Base-by-base conservation (phyloP, 768 basidiomycete species). In the Russula foetens region DNA sequence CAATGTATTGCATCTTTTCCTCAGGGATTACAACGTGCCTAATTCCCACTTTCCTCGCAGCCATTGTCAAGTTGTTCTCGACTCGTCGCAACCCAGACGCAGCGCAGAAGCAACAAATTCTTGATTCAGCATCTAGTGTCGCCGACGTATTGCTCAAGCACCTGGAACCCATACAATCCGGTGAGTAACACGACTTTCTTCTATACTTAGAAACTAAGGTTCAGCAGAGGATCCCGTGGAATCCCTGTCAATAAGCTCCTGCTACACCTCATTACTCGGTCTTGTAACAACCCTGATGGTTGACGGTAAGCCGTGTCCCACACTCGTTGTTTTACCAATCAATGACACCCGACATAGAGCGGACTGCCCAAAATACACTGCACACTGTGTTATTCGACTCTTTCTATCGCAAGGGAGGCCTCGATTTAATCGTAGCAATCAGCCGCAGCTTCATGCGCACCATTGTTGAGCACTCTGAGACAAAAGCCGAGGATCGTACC, bases 11-110 rank as follows among this genome's bases (percentile, higher is more conserved):
- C 5, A n/a, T 51, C 28, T 24, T 17, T 24, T 17, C 23, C 3
- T 2, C 6, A 44, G 23, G 33, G 12, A 24, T n/a, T 44, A 21
- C 17, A 44, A 12, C 52, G 48, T 56, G 21, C 49, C 56, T 21
- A 61, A 43, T 35, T 38, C 53, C 57, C 19, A 59, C 11, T 31
- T 54, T 17, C 15, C n/a, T 23, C 17, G 49, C 56, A 94, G 92
- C 92, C 15, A 83, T 92, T 67, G 85, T 92, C 62, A 92, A 93
- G 73, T 79, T 95, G 71, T 89, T 95, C 72, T 84, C 91, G 69
- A 84, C 84, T 14, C 79, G 91, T 60, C 83, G 92, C 21, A 90
- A 84, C 68, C 81, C 84, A 11, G 93, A 96, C 67, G 62, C 79
- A 4, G 67, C 77, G 17, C 92, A 95, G 69, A 88, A 82, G 71